Percentiles rank a stretch among this genome's conserved stretches.
phyloP scores from a whole-genome alignment of 768 basidiomycete genomes.

The Sistotremastrum niveocremeum region DNA sequence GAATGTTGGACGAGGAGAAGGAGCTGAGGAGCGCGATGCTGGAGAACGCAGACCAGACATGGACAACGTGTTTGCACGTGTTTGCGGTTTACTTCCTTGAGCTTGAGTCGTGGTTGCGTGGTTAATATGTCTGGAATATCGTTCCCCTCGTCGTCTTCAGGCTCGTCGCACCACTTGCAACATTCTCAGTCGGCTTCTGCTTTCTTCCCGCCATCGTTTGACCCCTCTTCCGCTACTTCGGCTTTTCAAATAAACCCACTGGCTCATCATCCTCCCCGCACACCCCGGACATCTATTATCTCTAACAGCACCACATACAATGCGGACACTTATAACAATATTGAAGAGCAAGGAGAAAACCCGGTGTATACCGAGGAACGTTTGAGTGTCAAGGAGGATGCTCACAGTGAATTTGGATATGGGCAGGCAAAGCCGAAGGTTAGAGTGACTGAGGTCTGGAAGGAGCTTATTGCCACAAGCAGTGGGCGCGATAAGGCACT shows the following conservation, averaged over 20 bases:
- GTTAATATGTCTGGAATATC: slow-evolving; percentile 51
- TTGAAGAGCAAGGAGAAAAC: slow-evolving; percentile 22
- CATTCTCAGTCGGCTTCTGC: slow-evolving; percentile 23
- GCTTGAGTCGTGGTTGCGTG: slow-evolving; percentile 2
- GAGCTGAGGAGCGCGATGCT: slow-evolving; percentile 44
- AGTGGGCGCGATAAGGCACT: slow-evolving; percentile 77
- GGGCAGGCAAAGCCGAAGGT: slow-evolving; percentile 30
- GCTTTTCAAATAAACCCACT: slow-evolving; percentile 76
- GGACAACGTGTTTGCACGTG: slow-evolving; percentile 13
- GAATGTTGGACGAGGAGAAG: slow-evolving; percentile 46
- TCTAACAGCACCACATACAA: slow-evolving; percentile 17
- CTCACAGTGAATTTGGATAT: slow-evolving; percentile 12
- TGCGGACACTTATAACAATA: slow-evolving; percentile 31
- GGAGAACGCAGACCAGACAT: slow-evolving; percentile 39
- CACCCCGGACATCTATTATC: slow-evolving; percentile 45
- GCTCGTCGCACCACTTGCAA: slow-evolving; percentile 7
- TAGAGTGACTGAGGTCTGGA: slow-evolving; percentile 57
- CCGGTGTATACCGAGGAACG: slow-evolving; percentile 32
- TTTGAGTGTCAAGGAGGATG: slow-evolving; percentile 35
- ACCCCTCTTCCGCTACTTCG: slow-evolving; percentile 25
- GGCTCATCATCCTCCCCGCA: slow-evolving; percentile 66
- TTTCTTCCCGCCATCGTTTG: slow-evolving; percentile 48
- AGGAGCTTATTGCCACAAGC: slow-evolving; percentile 65
- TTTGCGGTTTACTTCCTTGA: slow-evolving; percentile 1
- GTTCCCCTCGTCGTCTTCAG: slow-evolving; percentile 15